Evolutionary conservation across 257 asterid genomes (phyloP), one percentile per base, ranked within the genome.

Genomic region (Osmanthus fragrans): DNA sequence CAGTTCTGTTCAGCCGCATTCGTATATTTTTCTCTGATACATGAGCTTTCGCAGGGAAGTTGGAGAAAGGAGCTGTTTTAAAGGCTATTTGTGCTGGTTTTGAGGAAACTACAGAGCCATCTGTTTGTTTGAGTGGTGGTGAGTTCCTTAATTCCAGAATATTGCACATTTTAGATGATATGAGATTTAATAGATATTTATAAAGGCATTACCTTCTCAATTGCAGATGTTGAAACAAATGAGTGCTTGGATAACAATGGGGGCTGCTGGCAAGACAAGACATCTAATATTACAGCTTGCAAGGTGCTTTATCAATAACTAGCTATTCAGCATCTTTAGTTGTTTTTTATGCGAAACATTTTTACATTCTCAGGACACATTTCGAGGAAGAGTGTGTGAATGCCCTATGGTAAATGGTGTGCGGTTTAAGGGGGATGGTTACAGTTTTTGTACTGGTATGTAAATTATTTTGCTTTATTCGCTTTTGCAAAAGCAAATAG

Each of bases 61-160:
- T 91, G 91, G 97, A 87, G 84, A 91, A 88, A 74, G 97, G 97
- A 72, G 90, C 97, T 13, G 96, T 91, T 65, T 73, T 86, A 69
- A 91, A 90, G 87, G 97, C 97, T 21, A 63, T 91, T 42, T 91
- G 97, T 81, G 51, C 97, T 77, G 97, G 97, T 76, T 91, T 90
- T 78, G 97, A 96, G 88, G 99, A 96, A 84, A 93, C 99, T 27
- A 96, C 99, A 2, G 99, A 96, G 80, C 99, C 99, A 64, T 79
- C 98, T 79, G 99, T 92, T 86, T 96, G 99, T 83, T 84, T 96
- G 85, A 93, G 94, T 84, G 90, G 73, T 39, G 99, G 99, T 87
- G 84, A 30, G 89, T 76, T 32, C 27, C 78, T 37, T 54, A 42
- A 30, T 21, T 37, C 25, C 40, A n/a, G 18, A 29, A 47, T 69